Base-by-base conservation (phyloP, 306 rosid genomes). In the Comarum palustre region DNA sequence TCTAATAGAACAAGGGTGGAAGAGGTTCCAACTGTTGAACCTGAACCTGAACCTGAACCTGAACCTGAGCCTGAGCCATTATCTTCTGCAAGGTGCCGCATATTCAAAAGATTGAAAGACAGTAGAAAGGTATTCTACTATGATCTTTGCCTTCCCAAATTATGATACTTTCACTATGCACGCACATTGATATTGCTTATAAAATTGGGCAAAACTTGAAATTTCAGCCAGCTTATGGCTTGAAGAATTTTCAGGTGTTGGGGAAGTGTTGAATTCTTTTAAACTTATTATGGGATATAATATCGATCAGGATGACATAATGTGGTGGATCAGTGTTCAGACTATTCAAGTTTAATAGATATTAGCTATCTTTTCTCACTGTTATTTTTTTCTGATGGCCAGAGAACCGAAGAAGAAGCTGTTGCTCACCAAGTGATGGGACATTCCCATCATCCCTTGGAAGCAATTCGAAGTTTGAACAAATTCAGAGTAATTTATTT, bases 21-120 rank as follows among this genome's bases (percentile, higher is more conserved):
- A 79, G 90, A 82, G 82, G 77, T 84, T 78, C 85, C 83, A 62
- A 73, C 82, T 20, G 75, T 73, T 62, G 96, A 88, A 75, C 79
- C 82, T 4, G 96, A 85, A 80, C n/a, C n/a, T n/a, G n/a, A n/a
- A n/a, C n/a, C n/a, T 61, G 96, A 88, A 75, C 79, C 82, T 6
- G 97, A 85, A 80, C 80, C 73, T 8, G 97, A 85, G 79, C 80
- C 79, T 10, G 96, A 95, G 59, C 90, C 99, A 38, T 81, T 95
- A 69, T 90, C 96, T 76, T 92, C 97, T 61, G 96, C 97, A 67
- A 85, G 93, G 78, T 92, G 96, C 79, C 90, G 91, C 43, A 81
- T 92, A 75, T 92, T 80, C 78, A 88, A 79, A 84, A 88, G 99
- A 84, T 84, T 77, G 62, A 90, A 85, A 68, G 84, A 80, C 73